Percentiles rank a stretch among this genome's conserved stretches.
Conservation (phyloP, 225 moss, liverwort and hornwort genomes). For the Sphagnum contortum region DNA sequence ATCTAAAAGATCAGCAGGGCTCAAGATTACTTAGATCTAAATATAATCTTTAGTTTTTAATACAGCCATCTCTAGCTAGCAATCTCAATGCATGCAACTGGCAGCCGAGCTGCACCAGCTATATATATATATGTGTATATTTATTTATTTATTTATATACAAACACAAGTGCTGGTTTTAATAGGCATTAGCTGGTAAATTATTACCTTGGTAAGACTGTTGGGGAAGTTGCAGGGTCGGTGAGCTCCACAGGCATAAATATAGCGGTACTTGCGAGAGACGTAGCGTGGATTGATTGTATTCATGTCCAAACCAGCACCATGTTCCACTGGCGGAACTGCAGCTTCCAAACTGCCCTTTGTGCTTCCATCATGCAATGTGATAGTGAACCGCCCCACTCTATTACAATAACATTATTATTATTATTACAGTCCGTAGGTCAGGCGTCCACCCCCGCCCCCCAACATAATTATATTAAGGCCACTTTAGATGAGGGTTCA, state of each 20-base stretch:
- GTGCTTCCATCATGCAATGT: slow-evolving; percentile 16
- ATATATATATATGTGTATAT: no score
- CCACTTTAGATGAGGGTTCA: no score
- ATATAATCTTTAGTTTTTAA: no score
- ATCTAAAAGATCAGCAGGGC: no score
- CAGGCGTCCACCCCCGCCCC: no score
- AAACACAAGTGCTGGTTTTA: background rate
- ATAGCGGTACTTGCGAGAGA: slow-evolving; percentile 19
- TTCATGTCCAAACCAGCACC: slow-evolving; percentile 34
- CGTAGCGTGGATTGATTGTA: slow-evolving; percentile 21
- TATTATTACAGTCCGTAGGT: no score
- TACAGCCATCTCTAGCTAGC: no score
- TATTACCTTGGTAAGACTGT: slow-evolving; percentile 21
- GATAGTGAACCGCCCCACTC: slow-evolving; percentile 25
- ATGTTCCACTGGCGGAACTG: slow-evolving; percentile 17
- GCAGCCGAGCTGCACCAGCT: no score
- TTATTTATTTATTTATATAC: background rate
- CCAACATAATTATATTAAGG: no score
- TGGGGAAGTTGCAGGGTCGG: slow-evolving; percentile 27
- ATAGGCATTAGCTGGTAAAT: background rate
- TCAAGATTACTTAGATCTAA: no score
- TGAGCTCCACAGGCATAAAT: slow-evolving; percentile 25
- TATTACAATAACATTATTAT: background rate
- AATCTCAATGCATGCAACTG: no score
- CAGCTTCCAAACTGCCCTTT: slow-evolving; percentile 17